Evolutionary conservation across 2,329 filamentous ascomycete genomes (phyloP).

Genomic region (Colletotrichum zoysiae): DNA sequence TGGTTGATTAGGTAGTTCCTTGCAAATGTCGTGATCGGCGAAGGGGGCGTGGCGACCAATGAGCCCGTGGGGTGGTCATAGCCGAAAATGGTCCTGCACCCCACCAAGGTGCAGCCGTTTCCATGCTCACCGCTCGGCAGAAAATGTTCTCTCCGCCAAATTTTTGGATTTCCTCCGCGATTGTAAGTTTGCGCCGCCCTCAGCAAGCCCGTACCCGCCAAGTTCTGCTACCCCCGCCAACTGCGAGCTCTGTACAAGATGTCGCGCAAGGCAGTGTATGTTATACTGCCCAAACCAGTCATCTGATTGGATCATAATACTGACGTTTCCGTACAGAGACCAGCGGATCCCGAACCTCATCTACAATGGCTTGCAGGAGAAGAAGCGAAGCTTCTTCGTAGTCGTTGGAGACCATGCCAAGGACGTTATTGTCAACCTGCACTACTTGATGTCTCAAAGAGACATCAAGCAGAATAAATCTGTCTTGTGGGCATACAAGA

Average conservation of each 20-base stretch:
- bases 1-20: not conserved
- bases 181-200: conserved; percentile 17
- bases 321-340: conserved; percentile 67
- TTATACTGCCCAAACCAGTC: conserved; percentile 1
- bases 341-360: conserved; percentile 92
- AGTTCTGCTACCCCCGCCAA: conserved; percentile 11
- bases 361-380: conserved; percentile 91
- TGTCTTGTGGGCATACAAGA: conserved; percentile 98
- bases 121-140: conserved; percentile 55
- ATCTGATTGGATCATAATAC: not conserved
- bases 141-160: conserved; percentile 50
- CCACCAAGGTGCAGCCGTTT: conserved; percentile 19
- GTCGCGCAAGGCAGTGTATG: conserved; percentile 71
- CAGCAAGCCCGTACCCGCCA: conserved; percentile 28
- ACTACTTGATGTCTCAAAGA: conserved; percentile 91
- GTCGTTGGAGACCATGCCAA: conserved; percentile 95
- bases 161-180: conserved; percentile 52
- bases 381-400: conserved; percentile 98
- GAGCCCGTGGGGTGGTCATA: conserved; percentile 22
- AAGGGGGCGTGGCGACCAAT: conserved; percentile 9
- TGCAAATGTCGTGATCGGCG: not conserved
- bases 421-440: conserved; percentile 93
- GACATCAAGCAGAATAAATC: conserved; percentile 93
- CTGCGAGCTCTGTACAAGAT: conserved; percentile 54
- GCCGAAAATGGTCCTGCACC: conserved; percentile 35